These are phyloP conservation scores for Elsinoe perseae DNA, from an alignment of 2,329 filamentous ascomycete genomes.

Conservation along the genomic window DNA sequence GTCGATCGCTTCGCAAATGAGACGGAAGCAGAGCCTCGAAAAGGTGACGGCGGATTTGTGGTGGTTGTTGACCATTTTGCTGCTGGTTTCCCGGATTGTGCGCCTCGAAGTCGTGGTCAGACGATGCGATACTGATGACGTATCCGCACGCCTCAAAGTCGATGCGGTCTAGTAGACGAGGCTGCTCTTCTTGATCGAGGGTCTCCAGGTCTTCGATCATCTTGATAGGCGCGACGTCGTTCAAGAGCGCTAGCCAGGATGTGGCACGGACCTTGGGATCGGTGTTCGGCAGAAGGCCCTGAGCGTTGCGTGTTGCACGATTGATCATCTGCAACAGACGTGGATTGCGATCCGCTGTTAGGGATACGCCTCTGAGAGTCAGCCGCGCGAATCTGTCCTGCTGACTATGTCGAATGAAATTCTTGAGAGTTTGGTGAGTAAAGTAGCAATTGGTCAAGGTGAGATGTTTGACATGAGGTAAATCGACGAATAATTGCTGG, in stretches of 20 bases:
- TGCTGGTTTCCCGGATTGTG: background rate
- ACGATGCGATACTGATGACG: background rate
- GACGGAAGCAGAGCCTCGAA: background rate
- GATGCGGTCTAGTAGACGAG: background rate
- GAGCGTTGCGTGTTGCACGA: background rate
- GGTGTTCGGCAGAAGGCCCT: background rate
- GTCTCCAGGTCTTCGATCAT: slow-evolving; percentile 1
- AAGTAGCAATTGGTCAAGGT: slow-evolving; percentile 64
- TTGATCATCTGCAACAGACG: background rate
- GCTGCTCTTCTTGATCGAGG: background rate
- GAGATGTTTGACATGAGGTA: slow-evolving; percentile 52
- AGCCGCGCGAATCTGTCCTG: slow-evolving; percentile 45
- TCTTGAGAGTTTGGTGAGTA: slow-evolving; percentile 49
- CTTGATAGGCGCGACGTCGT: slow-evolving; percentile 6
- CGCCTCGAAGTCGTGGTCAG: background rate
- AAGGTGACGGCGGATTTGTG: background rate
- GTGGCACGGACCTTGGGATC: background rate
- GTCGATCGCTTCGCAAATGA: background rate
- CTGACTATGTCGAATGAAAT: slow-evolving; percentile 45
- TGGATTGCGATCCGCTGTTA: slow-evolving; percentile 39
- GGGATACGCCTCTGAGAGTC: slow-evolving; percentile 56
- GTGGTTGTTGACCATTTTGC: background rate
- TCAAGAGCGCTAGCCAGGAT: slow-evolving; percentile 6
- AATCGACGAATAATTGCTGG: slow-evolving; percentile 34
- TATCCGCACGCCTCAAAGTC: slow-evolving; percentile 6